Conservation (phyloP, 352 stramenopile species). For the Phytophthora syringae region DNA sequence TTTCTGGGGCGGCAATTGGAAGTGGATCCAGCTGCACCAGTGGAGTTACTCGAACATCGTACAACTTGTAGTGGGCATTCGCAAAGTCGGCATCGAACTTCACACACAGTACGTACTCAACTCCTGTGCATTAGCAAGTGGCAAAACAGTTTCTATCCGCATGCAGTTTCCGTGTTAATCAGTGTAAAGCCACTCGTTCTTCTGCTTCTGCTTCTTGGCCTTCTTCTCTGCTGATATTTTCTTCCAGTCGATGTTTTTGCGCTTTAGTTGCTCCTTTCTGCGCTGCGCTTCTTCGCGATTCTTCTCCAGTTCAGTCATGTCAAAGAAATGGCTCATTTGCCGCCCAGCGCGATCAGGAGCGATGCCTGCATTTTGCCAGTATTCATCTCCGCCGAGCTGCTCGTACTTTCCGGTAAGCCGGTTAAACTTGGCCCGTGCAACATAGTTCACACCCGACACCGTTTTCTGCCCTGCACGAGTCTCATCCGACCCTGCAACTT, state of each 20-base stretch:
- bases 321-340: conserved; percentile 90
- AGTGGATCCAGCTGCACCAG: too few species aligned
- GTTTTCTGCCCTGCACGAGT: conserved; percentile 32
- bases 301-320: conserved; percentile 78
- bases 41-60: too few species aligned
- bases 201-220: conserved; percentile 83
- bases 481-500: conserved; percentile 36
- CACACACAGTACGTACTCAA: too few species aligned
- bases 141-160: too few species aligned
- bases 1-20: too few species aligned
- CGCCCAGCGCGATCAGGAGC: conserved; percentile 75
- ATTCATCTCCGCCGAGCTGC: conserved; percentile 65
- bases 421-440: conserved; percentile 79
- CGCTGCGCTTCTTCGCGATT: conserved; percentile 81
- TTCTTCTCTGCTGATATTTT: conserved; percentile 89
- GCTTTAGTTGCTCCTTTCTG: conserved; percentile 85
- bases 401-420: conserved; percentile 78
- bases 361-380: conserved; percentile 66
- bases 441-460: conserved; percentile 74
- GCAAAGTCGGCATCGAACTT: too few species aligned
- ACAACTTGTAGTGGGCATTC: too few species aligned
- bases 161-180: conserved; percentile 45
- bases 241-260: conserved; percentile 89
- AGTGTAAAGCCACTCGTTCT: conserved; percentile 87
- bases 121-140: too few species aligned